Percentiles rank a stretch among this genome's conserved stretches.
Evolutionary conservation across 169 alveolate species (phyloP).

Genomic region (Eimeria necatrix): DNA sequence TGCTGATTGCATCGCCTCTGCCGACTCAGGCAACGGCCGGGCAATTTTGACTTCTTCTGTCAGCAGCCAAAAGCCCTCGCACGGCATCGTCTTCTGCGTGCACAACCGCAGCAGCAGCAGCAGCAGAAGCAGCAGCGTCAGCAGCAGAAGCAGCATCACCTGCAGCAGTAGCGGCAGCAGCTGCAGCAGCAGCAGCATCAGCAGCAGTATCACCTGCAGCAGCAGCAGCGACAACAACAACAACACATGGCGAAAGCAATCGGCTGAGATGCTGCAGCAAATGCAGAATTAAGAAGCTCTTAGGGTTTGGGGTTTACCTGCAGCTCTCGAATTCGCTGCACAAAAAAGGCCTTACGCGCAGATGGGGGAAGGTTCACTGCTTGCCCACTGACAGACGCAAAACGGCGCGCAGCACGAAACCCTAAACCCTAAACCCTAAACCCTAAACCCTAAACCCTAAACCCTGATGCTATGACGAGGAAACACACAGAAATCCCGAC

Average conservation of each 20-base stretch:
- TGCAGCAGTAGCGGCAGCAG: not conserved
- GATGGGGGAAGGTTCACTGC: slow-evolving; percentile 29
- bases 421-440: not conserved
- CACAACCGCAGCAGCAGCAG: not conserved
- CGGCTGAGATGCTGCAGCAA: not conserved
- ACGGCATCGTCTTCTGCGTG: not conserved
- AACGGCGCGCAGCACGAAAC: not conserved
- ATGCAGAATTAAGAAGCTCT: not conserved
- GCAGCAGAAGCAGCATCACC: not conserved
- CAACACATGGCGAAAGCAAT: not conserved
- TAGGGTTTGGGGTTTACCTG: slow-evolving; percentile 27
- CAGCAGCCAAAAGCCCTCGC: slow-evolving; percentile 34
- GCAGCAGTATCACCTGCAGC: not conserved
- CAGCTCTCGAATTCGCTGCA: slow-evolving; percentile 11
- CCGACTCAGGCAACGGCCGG: not conserved
- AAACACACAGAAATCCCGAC: not conserved
- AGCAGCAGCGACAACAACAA: not conserved
- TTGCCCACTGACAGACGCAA: not conserved
- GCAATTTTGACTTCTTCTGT: not conserved
- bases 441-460: slow-evolving; percentile 3
- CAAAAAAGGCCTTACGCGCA: slow-evolving; percentile 29
- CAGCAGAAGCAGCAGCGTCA: slow-evolving; percentile 17
- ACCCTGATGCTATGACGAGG: not conserved
- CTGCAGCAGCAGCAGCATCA: not conserved
- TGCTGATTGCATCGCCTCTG: slow-evolving; percentile 52